Evolutionary conservation across 129 eudicot species (phyloP).

Genomic region (Escallonia rubra): DNA sequence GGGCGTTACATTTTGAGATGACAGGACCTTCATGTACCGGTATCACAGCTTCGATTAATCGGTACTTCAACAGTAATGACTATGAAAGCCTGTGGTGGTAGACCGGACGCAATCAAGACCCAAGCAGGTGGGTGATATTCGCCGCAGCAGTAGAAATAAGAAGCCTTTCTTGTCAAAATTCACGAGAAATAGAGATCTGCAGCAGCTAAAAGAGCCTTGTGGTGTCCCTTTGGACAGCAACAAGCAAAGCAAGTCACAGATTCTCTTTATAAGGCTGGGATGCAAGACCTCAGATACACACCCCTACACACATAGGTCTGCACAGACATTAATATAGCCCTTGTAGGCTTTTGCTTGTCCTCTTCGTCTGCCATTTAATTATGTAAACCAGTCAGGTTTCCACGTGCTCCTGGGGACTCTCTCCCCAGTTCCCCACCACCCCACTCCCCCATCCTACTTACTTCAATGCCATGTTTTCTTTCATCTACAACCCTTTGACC

Average conservation of each 20-base stretch:
- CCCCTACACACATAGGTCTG: not conserved
- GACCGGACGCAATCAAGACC: not conserved
- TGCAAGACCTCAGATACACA: not conserved
- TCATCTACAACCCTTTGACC: constrained; percentile 8
- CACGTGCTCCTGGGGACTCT: constrained; percentile 81
- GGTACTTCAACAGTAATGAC: too few species aligned
- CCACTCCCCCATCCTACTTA: constrained; percentile 21
- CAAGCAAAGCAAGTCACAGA: not conserved
- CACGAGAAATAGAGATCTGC: not conserved
- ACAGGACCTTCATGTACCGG: not conserved
- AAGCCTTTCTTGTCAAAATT: not conserved
- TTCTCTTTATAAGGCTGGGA: not conserved
- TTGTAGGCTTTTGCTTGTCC: not conserved
- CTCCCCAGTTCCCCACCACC: constrained; percentile 18
- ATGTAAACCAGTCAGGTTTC: constrained; percentile 32
- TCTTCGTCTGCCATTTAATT: not conserved
- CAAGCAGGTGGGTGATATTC: not conserved
- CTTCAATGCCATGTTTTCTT: constrained; percentile 27
- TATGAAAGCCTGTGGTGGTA: too few species aligned
- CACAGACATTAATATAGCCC: not conserved
- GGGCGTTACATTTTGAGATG: not conserved
- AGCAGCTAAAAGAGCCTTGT: not conserved
- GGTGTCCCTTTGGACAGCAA: not conserved
- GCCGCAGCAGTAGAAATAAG: not conserved
- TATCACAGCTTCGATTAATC: not conserved